phyloP scores from a whole-genome alignment of 768 basidiomycete genomes.

The Boletus sp. region DNA sequence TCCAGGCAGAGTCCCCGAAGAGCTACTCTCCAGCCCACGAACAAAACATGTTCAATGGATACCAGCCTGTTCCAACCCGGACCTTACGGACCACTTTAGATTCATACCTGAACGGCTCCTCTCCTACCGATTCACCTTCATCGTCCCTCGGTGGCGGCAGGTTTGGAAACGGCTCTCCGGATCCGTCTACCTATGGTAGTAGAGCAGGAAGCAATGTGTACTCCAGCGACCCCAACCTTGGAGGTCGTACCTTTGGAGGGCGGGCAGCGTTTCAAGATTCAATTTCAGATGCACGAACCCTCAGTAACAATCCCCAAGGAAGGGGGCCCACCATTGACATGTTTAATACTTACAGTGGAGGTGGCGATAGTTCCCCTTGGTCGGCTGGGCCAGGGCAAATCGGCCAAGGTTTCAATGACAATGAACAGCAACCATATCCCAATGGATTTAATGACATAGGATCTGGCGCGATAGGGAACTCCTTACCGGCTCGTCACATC shows the following conservation, averaged over 20 bases:
- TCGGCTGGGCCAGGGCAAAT: slow-evolving; percentile 27
- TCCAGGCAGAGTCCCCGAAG: slow-evolving; percentile 48
- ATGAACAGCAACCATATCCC: slow-evolving; percentile 24
- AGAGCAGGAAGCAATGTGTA: slow-evolving; percentile 39
- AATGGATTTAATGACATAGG: slow-evolving; percentile 23
- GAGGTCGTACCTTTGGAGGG: slow-evolving; percentile 33
- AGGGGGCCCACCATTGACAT: slow-evolving; percentile 38
- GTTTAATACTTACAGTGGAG: slow-evolving; percentile 35
- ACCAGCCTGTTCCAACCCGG: slow-evolving; percentile 65
- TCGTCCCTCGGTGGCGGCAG: slow-evolving; percentile 65
- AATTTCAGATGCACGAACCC: slow-evolving; percentile 38
- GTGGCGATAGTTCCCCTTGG: slow-evolving; percentile 34
- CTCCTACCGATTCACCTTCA: slow-evolving; percentile 66
- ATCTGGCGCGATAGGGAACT: slow-evolving; percentile 15
- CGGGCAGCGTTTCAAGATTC: slow-evolving; percentile 40
- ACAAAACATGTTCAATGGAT: slow-evolving; percentile 42
- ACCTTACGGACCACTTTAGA: slow-evolving; percentile 65
- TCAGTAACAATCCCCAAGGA: slow-evolving; percentile 30
- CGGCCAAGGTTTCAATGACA: slow-evolving; percentile 18
- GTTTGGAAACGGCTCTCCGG: slow-evolving; percentile 67
- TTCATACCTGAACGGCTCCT: slow-evolving; percentile 49
- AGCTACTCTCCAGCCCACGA: slow-evolving; percentile 41
- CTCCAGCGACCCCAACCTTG: slow-evolving; percentile 35
- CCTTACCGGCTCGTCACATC: slow-evolving; percentile 19
- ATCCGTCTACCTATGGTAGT: slow-evolving; percentile 55